Percentiles rank a stretch among this genome's conserved stretches.
These are phyloP conservation scores for Brassica cretica DNA, from an alignment of 345 rosid species.

Conservation along the genomic window DNA sequence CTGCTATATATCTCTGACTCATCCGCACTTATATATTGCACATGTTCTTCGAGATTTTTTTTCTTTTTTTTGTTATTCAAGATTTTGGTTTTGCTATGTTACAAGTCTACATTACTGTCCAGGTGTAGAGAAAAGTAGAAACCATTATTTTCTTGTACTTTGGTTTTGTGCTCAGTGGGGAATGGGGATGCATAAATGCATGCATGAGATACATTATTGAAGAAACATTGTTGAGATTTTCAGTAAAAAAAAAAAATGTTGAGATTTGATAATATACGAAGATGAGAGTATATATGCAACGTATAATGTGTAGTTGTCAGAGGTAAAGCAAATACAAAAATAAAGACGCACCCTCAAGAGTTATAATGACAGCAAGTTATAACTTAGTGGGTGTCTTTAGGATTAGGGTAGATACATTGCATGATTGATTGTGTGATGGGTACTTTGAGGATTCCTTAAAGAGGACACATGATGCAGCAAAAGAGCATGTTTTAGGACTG, in stretches of 20 bases:
- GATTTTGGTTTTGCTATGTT: too few relatives aligned
- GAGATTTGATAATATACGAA: background rate
- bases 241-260: background rate
- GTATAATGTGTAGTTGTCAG: slow-evolving; percentile 25
- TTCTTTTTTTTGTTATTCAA: too few relatives aligned
- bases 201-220: background rate
- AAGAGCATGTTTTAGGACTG: slow-evolving; percentile 15
- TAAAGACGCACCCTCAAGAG: background rate
- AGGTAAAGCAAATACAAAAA: slow-evolving; percentile 25
- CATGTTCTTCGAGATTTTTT: too few relatives aligned
- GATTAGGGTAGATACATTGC: slow-evolving; percentile 28
- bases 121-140: background rate
- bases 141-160: slow-evolving; percentile 10
- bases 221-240: background rate
- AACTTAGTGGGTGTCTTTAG: slow-evolving; percentile 8
- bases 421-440: slow-evolving; percentile 30
- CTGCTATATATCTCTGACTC: too few relatives aligned
- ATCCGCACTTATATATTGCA: too few relatives aligned
- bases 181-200: background rate
- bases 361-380: slow-evolving; percentile 5
- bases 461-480: slow-evolving; percentile 20
- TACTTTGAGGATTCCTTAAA: slow-evolving; percentile 35
- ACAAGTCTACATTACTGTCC: background rate
- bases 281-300: slow-evolving; percentile 15
- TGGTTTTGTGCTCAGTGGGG: background rate